Base-by-base conservation (phyloP, 306 rosid genomes). In the Aeschynomene evenia region DNA sequence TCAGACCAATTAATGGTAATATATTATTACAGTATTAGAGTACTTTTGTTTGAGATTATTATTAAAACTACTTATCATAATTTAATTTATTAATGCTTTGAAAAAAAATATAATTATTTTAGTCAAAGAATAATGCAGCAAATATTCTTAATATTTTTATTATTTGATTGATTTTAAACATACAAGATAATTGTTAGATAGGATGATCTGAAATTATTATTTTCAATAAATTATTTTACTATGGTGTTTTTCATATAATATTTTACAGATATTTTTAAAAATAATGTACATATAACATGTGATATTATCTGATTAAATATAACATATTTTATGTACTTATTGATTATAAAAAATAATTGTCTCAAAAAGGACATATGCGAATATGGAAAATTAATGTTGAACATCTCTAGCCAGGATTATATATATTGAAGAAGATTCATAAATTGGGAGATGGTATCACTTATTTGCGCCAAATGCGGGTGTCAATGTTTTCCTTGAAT, bases 401-500 rank as follows among this genome's bases (percentile, higher is more conserved):
- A 40, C 31, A 39, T 53, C 49, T 9, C 6, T 61, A 37, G 46
- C 51, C 42, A 66, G 18, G 6, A 11, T 21, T 19, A 19, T 21
- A 67, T 37, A 7, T 39, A 23, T 63, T 23, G 13, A 63, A 43
- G n/a, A 74, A 40, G 45, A 6, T 14, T 68, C 42, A 22, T 48
- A 49, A 66, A 60, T 43, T 55, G 14, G 71, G 48, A 15, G 39
- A 60, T 13, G 40, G 23, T 42, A 67, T 56, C 63, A 50, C 34
- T 64, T 54, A 53, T 62, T 63, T 49, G 43, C 24, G 54, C 52
- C 75, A 68, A 16, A 70, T 50, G 49, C 21, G 28, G 55, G 52
- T 55, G 74, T 73, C 82, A 76, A 39, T 66, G 45, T 66, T 66
- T 63, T 80, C 37, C 28, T 63, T 39, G 45, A 68, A 74, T 66